phyloP scores from a whole-genome alignment of 2,329 filamentous ascomycete genomes.

The Venturia effusa region DNA sequence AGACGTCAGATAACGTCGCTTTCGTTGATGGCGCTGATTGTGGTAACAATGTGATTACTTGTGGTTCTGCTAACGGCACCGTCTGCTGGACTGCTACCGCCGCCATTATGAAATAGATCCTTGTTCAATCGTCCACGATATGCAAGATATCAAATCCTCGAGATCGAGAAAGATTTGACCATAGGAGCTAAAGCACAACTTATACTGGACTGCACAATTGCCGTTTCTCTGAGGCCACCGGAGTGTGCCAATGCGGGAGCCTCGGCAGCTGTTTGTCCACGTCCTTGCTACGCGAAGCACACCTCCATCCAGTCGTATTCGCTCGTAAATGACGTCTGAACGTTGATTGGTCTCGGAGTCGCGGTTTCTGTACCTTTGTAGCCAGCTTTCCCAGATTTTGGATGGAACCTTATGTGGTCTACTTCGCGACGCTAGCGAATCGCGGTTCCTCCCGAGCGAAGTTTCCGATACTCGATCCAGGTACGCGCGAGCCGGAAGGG shows the following conservation, averaged over 20 bases:
- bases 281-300: not conserved
- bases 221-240: not conserved
- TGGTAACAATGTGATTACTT: not conserved
- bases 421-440: not conserved
- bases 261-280: not conserved
- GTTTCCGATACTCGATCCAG: not conserved
- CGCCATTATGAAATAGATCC: not conserved
- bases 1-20: not conserved
- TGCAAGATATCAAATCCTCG: too few species aligned
- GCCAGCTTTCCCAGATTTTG: not conserved
- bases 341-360: not conserved
- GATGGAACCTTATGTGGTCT: not conserved
- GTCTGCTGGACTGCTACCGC: not conserved
- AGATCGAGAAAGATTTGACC: too few species aligned
- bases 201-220: not conserved
- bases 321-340: not conserved
- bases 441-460: not conserved
- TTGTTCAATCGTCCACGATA: not conserved
- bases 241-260: not conserved
- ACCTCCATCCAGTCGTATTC: not conserved
- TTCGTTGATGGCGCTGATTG: not conserved
- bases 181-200: not conserved
- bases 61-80: not conserved
- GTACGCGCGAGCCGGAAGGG: not conserved
- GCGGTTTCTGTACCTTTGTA: not conserved